These are phyloP conservation scores for Neurospora terricola DNA, from an alignment of 495 filamentous ascomycete genomes.

Conservation along the genomic window DNA sequence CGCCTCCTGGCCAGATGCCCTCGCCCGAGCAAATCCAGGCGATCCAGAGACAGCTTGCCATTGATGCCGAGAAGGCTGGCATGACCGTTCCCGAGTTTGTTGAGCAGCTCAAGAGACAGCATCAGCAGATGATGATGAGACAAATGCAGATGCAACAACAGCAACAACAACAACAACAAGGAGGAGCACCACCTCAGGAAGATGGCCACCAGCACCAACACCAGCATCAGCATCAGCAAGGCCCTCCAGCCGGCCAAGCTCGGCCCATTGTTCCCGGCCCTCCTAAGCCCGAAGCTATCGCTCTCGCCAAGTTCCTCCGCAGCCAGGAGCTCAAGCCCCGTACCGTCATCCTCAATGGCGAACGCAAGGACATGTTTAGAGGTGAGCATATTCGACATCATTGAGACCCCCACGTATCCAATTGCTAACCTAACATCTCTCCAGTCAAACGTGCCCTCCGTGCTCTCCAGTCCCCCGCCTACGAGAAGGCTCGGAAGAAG, in stretches of 20 bases:
- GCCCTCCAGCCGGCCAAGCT: slow-evolving; percentile 36
- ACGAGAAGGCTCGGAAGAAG: slow-evolving; percentile 78
- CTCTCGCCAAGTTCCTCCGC: slow-evolving; percentile 81
- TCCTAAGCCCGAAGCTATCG: slow-evolving; percentile 76
- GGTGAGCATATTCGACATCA: slow-evolving; percentile 38
- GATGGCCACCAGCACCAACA: slow-evolving; percentile 22
- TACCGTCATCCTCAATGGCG: slow-evolving; percentile 89
- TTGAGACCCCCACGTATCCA: neutral
- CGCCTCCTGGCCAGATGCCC: slow-evolving; percentile 50
- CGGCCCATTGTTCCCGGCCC: slow-evolving; percentile 60
- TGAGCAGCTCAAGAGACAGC: slow-evolving; percentile 40
- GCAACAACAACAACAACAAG: slow-evolving; percentile 27
- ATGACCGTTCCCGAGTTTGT: slow-evolving; percentile 69
- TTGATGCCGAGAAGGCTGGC: slow-evolving; percentile 62
- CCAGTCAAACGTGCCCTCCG: slow-evolving; percentile 94
- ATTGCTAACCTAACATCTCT: neutral
- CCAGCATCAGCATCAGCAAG: slow-evolving; percentile 52
- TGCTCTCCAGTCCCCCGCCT: slow-evolving; percentile 80
- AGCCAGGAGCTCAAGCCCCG: slow-evolving; percentile 79
- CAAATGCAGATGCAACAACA: slow-evolving; percentile 59
- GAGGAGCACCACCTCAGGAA: slow-evolving; percentile 15
- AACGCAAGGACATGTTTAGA: slow-evolving; percentile 97
- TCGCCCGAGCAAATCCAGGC: slow-evolving; percentile 72
- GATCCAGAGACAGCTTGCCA: slow-evolving; percentile 77
- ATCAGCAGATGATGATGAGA: slow-evolving; percentile 52